Evolutionary conservation across 1,139 yeast species (phyloP).

Genomic region (Magnusiomyces tetraspermus): DNA sequence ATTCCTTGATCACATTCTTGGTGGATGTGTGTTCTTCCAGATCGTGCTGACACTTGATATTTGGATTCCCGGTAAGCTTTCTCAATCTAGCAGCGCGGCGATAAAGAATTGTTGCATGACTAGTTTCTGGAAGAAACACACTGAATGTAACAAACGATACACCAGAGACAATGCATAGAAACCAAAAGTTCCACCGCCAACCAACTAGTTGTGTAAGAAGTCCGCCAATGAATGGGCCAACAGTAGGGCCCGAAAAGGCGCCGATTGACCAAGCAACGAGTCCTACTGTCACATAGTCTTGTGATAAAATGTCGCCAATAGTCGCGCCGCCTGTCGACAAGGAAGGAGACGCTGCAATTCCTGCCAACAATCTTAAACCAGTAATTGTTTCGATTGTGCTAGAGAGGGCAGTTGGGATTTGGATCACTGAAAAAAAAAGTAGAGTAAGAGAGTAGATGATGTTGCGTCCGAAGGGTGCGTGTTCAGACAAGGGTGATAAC

Average conservation of each 20-base stretch:
- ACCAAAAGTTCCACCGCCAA: slow-evolving; percentile 40
- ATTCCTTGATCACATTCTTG: slow-evolving; percentile 33
- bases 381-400: slow-evolving; percentile 41
- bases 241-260: slow-evolving; percentile 51
- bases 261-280: slow-evolving; percentile 43
- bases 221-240: slow-evolving; percentile 68
- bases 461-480: slow-evolving; percentile 45
- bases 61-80: slow-evolving; percentile 38
- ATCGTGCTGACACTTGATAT: slow-evolving; percentile 35
- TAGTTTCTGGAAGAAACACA: slow-evolving; percentile 45
- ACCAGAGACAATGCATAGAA: slow-evolving; percentile 36
- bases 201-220: slow-evolving; percentile 30
- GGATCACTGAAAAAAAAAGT: slow-evolving; percentile 48
- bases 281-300: slow-evolving; percentile 29
- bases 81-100: slow-evolving; percentile 43
- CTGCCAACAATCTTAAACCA: slow-evolving; percentile 69
- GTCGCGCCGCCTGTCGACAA: slow-evolving; percentile 84
- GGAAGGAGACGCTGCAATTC: slow-evolving; percentile 75
- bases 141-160: slow-evolving; percentile 32
- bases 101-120: slow-evolving; percentile 37
- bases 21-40: slow-evolving; percentile 21
- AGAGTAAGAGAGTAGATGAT: slow-evolving; percentile 45
- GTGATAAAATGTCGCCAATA: slow-evolving; percentile 45
- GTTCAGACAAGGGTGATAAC: slow-evolving; percentile 48
- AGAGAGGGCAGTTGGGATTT: slow-evolving; percentile 41